These are phyloP conservation scores for Phytophthora vignae DNA, from an alignment of 352 stramenopile genomes.

Conservation along the genomic window DNA sequence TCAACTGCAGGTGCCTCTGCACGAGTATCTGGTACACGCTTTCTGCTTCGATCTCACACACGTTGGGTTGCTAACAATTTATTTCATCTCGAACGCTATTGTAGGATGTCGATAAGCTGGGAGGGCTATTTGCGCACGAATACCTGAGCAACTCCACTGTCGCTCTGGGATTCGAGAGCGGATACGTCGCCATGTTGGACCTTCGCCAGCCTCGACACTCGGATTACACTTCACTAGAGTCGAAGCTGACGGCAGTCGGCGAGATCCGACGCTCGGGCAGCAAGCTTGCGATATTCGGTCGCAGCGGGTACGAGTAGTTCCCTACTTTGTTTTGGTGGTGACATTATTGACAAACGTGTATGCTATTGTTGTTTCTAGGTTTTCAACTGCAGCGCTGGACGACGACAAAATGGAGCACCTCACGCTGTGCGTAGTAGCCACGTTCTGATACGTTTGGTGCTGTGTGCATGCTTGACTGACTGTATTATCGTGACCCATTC, in stretches of 20 bases:
- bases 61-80: constrained; percentile 5
- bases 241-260: constrained; percentile 51
- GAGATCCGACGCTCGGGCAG: constrained; percentile 69
- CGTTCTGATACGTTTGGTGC: neutral
- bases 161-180: constrained; percentile 73
- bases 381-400: constrained; percentile 44
- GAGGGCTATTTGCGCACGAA: constrained; percentile 79
- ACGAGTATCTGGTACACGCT: constrained; percentile 37
- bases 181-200: constrained; percentile 71
- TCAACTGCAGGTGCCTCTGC: constrained; percentile 50
- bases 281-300: constrained; percentile 70
- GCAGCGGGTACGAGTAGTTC: constrained; percentile 56
- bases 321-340: neutral
- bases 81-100: neutral
- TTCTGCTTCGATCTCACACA: neutral
- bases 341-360: constrained; percentile 2
- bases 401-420: constrained; percentile 37
- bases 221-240: constrained; percentile 57
- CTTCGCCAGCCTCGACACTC: constrained; percentile 60
- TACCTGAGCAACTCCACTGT: constrained; percentile 63
- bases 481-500: neutral
- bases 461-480: no score
- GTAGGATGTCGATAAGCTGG: constrained; percentile 51
- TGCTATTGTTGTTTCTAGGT: constrained; percentile 32
- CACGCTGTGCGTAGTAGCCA: constrained; percentile 39